Conservation (phyloP, 768 basidiomycete genomes). For the Mycena crocata region DNA sequence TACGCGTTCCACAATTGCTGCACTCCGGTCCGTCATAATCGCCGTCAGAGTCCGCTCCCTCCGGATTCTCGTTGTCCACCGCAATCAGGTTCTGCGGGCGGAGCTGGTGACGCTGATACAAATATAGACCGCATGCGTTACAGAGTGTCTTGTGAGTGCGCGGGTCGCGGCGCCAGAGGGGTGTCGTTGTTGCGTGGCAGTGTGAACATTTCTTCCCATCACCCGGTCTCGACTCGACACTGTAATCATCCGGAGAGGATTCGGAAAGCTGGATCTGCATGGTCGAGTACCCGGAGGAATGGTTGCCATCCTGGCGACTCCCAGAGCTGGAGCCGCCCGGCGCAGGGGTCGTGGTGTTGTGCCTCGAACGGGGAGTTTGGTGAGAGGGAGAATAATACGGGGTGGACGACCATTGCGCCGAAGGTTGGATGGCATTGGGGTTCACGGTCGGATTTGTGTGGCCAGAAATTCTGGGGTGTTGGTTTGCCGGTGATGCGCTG, state of each 20-base stretch:
- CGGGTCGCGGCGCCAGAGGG: conserved; percentile 27
- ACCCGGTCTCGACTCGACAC: conserved; percentile 7
- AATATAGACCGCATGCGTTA: conserved; percentile 24
- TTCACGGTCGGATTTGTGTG: too few relatives aligned
- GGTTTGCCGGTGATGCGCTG: background rate
- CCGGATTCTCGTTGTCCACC: background rate
- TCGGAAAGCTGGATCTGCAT: conserved; percentile 5
- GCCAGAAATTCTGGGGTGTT: background rate
- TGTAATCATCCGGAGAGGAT: too few relatives aligned
- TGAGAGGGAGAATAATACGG: too few relatives aligned
- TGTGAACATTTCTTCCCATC: conserved; percentile 15
- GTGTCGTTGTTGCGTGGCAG: conserved; percentile 22
- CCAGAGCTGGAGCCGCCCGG: background rate
- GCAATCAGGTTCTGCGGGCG: conserved; percentile 15
- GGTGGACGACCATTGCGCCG: too few relatives aligned
- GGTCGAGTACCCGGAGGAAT: background rate
- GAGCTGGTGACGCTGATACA: background rate
- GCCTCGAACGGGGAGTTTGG: too few relatives aligned
- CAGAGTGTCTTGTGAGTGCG: conserved; percentile 23
- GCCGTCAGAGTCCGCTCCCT: conserved; percentile 2
- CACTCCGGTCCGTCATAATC: conserved; percentile 12
- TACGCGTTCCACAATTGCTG: conserved; percentile 17
- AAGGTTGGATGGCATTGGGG: too few relatives aligned
- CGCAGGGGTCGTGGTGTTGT: too few relatives aligned
- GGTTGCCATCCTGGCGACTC: background rate